A percentile compares a stretch with the other conserved stretches of the same genome.
These are phyloP conservation scores for Jaltomata sinuosa DNA, from an alignment of 257 asterid genomes.

Conservation along the genomic window DNA sequence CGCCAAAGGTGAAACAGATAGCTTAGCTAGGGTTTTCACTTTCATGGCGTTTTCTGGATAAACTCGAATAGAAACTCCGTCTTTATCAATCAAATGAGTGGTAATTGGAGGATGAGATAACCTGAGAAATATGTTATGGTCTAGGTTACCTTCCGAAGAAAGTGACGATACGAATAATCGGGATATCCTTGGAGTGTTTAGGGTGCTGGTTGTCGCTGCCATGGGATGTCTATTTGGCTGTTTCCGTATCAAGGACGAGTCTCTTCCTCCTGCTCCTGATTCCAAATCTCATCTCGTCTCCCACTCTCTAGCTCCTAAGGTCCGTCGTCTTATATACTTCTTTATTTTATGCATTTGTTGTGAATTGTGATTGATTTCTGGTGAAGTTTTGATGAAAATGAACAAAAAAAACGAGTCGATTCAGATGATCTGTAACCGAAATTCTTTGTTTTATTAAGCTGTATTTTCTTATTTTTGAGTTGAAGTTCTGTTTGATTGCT, in stretches of 20 bases:
- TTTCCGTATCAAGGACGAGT: background rate
- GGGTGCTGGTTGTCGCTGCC: background rate
- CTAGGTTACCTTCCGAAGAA: background rate
- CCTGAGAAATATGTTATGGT: conserved; percentile 1
- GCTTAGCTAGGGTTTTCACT: background rate
- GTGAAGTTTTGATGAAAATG: background rate
- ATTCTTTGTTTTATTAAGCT: background rate
- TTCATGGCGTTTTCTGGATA: background rate
- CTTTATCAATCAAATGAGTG: background rate
- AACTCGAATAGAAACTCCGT: background rate
- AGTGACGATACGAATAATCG: background rate
- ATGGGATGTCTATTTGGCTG: conserved; percentile 10
- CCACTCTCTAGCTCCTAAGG: background rate
- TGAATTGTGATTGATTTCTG: no score
- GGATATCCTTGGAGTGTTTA: background rate
- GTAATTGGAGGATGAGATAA: background rate
- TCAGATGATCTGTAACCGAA: background rate
- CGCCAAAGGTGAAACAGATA: no score
- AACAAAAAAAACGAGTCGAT: no score
- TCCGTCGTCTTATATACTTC: background rate
- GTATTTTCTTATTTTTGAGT: background rate
- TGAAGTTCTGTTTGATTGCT: background rate
- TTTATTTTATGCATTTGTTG: background rate
- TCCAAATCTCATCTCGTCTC: background rate
- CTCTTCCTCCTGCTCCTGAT: background rate